Conservation (phyloP, 495 filamentous ascomycete species). For the Barbatosphaeria neglecta region DNA sequence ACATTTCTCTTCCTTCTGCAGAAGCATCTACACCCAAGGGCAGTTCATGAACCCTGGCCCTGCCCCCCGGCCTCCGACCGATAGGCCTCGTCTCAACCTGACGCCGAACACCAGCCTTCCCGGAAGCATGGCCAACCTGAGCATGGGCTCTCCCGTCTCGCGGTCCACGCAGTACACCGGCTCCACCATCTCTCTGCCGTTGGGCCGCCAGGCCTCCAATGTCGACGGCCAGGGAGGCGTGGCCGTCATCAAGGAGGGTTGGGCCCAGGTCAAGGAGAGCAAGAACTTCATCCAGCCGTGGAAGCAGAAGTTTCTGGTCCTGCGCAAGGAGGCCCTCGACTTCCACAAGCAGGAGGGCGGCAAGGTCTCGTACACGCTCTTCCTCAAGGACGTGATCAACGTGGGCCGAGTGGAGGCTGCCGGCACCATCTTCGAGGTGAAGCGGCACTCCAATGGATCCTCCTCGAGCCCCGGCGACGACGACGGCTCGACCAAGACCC, state of each 20-base stretch:
- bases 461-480: conserved; percentile 48
- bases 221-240: conserved; percentile 52
- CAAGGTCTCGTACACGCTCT: conserved; percentile 69
- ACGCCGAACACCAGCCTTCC: conserved; percentile 62
- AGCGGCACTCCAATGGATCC: conserved; percentile 53
- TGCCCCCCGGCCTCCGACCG: conserved; percentile 78
- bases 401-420: conserved; percentile 79
- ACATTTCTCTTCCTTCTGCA: neutral
- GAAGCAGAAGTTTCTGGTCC: conserved; percentile 78
- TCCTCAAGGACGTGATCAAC: conserved; percentile 71
- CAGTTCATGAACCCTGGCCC: conserved; percentile 97
- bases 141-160: conserved; percentile 48
- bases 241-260: conserved; percentile 77
- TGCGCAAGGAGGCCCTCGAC: conserved; percentile 80
- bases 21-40: conserved; percentile 46
- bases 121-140: conserved; percentile 68
- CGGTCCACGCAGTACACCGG: conserved; percentile 51
- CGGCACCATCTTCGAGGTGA: conserved; percentile 84
- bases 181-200: conserved; percentile 56
- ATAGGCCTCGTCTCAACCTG: conserved; percentile 67
- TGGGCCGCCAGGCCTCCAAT: conserved; percentile 49
- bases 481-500: conserved; percentile 67
- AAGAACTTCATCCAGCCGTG: conserved; percentile 68
- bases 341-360: conserved; percentile 82
- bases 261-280: conserved; percentile 76